Evolutionary conservation across 2,329 filamentous ascomycete genomes (phyloP).

Genomic region (Amauroascus verrucosus): DNA sequence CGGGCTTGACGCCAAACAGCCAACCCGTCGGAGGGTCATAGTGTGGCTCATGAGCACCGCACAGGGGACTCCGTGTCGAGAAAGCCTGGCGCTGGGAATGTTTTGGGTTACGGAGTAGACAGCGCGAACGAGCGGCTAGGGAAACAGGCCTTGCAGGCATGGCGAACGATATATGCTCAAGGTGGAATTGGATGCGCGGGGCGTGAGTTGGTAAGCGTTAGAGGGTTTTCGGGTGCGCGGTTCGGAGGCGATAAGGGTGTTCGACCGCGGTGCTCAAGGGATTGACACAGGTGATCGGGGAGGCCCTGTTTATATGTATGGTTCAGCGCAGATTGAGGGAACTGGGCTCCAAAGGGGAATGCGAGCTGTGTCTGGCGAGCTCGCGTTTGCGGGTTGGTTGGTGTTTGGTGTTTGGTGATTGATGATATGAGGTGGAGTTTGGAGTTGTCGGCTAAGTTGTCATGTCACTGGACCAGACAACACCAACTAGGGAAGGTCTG

Average conservation of each 20-base stretch:
- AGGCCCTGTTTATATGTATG: no score
- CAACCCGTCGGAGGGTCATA: conserved; percentile 87
- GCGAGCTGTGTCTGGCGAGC: not conserved
- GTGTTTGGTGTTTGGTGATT: conserved; percentile 6
- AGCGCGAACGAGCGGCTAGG: conserved; percentile 32
- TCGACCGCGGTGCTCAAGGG: not conserved
- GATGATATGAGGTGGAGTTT: conserved; percentile 12
- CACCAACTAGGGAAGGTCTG: conserved; percentile 3
- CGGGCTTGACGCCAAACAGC: conserved; percentile 88
- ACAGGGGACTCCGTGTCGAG: conserved; percentile 32
- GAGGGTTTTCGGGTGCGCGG: conserved; percentile 4
- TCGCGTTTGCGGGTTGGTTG: not conserved
- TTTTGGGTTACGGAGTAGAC: conserved; percentile 28
- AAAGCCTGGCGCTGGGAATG: conserved; percentile 27
- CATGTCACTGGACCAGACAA: conserved; percentile 1
- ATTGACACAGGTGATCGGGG: not conserved
- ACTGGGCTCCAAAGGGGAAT: conserved; percentile 7
- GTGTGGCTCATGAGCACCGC: conserved; percentile 54
- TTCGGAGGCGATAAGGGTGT: not conserved
- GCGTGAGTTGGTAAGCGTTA: not conserved
- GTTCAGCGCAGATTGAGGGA: not conserved
- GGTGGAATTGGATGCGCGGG: conserved; percentile 5
- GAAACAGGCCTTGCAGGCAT: conserved; percentile 34
- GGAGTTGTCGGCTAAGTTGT: conserved; percentile 9
- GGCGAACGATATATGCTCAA: not conserved